phyloP scores from a whole-genome alignment of 106 monocot species.

The Platanthera zijinensis region DNA sequence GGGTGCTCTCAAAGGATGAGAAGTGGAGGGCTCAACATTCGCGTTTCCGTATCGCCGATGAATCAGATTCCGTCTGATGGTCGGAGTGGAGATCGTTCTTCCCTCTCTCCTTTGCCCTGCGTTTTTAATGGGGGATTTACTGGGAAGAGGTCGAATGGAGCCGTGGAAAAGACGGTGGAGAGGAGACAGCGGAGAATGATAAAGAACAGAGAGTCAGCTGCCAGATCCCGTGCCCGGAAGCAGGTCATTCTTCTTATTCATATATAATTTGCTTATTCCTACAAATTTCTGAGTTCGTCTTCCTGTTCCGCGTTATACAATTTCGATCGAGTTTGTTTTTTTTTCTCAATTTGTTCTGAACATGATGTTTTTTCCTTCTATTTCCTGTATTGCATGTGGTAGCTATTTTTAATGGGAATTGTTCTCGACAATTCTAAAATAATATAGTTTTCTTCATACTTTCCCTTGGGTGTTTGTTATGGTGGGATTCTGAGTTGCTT shows the following conservation, averaged over 20 bases:
- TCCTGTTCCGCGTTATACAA: no score
- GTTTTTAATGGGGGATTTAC: conserved; percentile 31
- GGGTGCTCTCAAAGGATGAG: not conserved
- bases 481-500: no score
- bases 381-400: no score
- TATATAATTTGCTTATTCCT: not conserved
- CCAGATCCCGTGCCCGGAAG: conserved; percentile 66
- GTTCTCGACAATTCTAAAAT: no score
- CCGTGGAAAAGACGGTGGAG: conserved; percentile 59
- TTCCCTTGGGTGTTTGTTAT: no score
- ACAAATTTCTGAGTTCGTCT: not conserved
- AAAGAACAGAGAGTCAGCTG: conserved; percentile 81
- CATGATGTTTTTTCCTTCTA: no score
- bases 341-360: no score
- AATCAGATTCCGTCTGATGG: conserved; percentile 17
- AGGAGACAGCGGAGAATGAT: conserved; percentile 70
- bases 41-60: conserved; percentile 17
- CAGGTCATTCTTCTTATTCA: conserved; percentile 30
- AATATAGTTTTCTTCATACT: no score
- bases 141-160: conserved; percentile 31
- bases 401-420: no score
- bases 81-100: conserved; percentile 32
- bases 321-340: no score
- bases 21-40: conserved; percentile 2
- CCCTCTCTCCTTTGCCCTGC: conserved; percentile 43